A percentile compares a stretch with the other conserved stretches of the same genome.
phyloP scores from a whole-genome alignment of 2,329 filamentous ascomycete genomes.

The Exophiala spinifera region DNA sequence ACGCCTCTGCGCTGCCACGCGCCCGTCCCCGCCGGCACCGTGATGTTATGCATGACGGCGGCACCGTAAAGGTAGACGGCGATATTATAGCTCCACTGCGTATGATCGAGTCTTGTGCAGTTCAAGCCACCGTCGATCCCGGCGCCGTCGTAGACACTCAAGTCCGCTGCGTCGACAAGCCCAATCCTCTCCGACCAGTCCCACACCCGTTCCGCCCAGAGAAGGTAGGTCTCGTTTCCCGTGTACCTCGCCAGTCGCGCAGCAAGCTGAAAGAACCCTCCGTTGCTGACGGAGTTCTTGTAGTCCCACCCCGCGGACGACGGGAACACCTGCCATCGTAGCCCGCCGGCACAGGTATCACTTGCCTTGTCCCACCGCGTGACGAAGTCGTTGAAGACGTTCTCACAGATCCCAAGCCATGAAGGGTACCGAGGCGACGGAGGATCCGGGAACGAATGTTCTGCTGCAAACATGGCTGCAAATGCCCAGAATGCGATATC shows the following conservation, averaged over 20 bases:
- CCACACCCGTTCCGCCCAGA: slow-evolving; percentile 65
- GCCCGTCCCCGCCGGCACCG: slow-evolving; percentile 35
- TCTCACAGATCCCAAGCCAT: slow-evolving; percentile 59
- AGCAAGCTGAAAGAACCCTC: slow-evolving; percentile 54
- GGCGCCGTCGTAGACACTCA: slow-evolving; percentile 63
- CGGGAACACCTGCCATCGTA: slow-evolving; percentile 80
- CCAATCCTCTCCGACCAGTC: slow-evolving; percentile 54
- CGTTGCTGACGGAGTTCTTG: slow-evolving; percentile 57
- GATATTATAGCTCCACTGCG: slow-evolving; percentile 65
- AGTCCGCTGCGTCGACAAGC: slow-evolving; percentile 59
- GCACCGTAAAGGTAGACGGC: slow-evolving; percentile 53
- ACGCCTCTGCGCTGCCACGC: not conserved
- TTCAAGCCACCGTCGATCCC: slow-evolving; percentile 48
- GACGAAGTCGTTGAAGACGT: slow-evolving; percentile 69
- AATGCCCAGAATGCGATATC: slow-evolving; percentile 70
- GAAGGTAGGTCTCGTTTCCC: slow-evolving; percentile 69
- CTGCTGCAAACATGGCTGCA: slow-evolving; percentile 64
- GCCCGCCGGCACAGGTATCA: slow-evolving; percentile 65
- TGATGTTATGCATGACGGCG: slow-evolving; percentile 49
- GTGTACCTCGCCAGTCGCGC: slow-evolving; percentile 76
- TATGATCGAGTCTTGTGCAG: slow-evolving; percentile 58
- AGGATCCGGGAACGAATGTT: slow-evolving; percentile 61
- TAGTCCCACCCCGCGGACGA: slow-evolving; percentile 65
- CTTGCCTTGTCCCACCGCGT: slow-evolving; percentile 61
- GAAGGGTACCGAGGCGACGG: slow-evolving; percentile 34